These are phyloP conservation scores for Trichoderma erinaceum DNA, from an alignment of 495 filamentous ascomycete species.

Conservation along the genomic window DNA sequence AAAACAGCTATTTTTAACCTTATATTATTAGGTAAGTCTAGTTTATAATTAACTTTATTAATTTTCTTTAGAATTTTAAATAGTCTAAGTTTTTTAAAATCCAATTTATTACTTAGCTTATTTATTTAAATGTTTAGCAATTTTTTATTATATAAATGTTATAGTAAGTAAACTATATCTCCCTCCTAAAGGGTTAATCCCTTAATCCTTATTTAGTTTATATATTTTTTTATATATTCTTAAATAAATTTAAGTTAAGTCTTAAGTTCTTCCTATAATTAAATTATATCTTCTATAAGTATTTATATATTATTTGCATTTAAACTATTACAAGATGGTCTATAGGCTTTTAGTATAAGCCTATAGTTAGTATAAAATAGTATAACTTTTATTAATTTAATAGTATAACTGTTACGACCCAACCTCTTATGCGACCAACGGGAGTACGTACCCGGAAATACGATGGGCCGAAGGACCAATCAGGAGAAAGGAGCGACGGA, in stretches of 20 bases:
- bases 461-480: no score
- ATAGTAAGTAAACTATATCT: background rate
- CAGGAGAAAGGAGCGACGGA: no score
- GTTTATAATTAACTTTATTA: conserved; percentile 18
- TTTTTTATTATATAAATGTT: conserved; percentile 27
- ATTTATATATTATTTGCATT: conserved; percentile 21
- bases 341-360: no score
- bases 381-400: no score
- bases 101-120: conserved; percentile 28
- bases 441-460: no score
- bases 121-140: conserved; percentile 29
- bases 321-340: background rate
- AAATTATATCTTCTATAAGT: conserved; percentile 18
- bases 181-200: no score
- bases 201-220: conserved; percentile 16
- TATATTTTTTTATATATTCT: conserved; percentile 22
- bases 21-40: conserved; percentile 17
- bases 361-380: no score
- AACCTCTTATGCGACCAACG: no score
- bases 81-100: conserved; percentile 27
- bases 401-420: no score
- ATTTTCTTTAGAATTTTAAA: conserved; percentile 21
- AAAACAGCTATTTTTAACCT: conserved; percentile 11
- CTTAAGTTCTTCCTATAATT: conserved; percentile 18
- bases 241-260: conserved; percentile 21